Evolutionary conservation across 345 rosid genomes (phyloP).

Genomic region (Geranium rotundifolium): DNA sequence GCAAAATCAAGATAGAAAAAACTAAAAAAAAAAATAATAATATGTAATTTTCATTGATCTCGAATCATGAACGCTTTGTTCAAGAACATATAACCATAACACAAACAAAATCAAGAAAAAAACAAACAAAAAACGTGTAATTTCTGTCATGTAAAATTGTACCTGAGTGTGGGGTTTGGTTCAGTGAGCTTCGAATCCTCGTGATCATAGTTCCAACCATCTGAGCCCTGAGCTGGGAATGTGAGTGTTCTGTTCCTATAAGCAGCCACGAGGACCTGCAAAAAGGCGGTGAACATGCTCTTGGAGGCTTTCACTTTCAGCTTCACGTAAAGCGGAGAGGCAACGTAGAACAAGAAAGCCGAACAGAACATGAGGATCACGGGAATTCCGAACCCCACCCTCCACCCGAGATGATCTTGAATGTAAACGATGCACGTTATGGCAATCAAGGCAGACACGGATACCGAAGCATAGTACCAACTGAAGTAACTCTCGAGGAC

Average conservation of each 20-base stretch:
- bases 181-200: conserved; percentile 32
- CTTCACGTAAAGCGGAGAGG: conserved; percentile 42
- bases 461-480: conserved; percentile 58
- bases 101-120: neutral
- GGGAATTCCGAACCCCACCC: conserved; percentile 47
- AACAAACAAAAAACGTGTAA: too few relatives aligned
- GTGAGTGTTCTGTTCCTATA: conserved; percentile 35
- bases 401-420: conserved; percentile 56
- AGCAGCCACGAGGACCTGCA: conserved; percentile 36
- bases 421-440: conserved; percentile 44
- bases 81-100: conserved; percentile 35
- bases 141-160: too few relatives aligned
- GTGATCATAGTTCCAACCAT: conserved; percentile 30
- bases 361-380: conserved; percentile 44
- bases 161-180: conserved; percentile 21
- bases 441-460: conserved; percentile 33
- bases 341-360: conserved; percentile 30
- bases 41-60: conserved; percentile 12
- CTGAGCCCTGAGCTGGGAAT: conserved; percentile 28
- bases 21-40: too few relatives aligned
- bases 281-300: conserved; percentile 41
- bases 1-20: too few relatives aligned
- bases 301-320: conserved; percentile 22
- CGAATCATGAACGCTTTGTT: conserved; percentile 56
- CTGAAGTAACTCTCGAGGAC: conserved; percentile 52